phyloP scores from a whole-genome alignment of 2,329 filamentous ascomycete species.

The Fusarium nisikadoi region DNA sequence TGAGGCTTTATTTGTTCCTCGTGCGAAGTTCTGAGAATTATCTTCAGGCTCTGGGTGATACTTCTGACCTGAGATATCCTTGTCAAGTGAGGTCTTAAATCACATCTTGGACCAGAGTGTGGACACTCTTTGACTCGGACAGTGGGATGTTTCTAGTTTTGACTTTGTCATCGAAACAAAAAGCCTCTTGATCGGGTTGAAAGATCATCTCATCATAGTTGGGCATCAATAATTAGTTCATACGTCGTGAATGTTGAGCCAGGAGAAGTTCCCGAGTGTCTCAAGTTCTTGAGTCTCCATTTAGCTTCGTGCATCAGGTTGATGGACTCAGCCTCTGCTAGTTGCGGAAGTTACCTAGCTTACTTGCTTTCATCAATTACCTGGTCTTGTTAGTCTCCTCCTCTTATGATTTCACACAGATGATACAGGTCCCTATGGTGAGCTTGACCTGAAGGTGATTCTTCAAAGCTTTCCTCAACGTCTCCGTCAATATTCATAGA shows the following conservation, averaged over 20 bases:
- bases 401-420: too few species aligned
- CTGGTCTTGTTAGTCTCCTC: rapidly evolving
- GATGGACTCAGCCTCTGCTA: background rate
- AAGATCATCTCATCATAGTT: background rate
- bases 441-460: background rate
- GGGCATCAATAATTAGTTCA: background rate
- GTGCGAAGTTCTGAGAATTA: rapidly evolving
- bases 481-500: rapidly evolving
- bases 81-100: background rate
- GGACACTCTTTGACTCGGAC: background rate
- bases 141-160: background rate
- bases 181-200: background rate
- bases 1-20: background rate
- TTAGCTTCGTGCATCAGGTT: too few species aligned
- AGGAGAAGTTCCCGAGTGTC: background rate
- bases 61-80: background rate
- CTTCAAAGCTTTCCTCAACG: background rate
- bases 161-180: background rate
- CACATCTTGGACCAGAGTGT: background rate
- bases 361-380: rapidly evolving
- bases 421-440: rapidly evolving
- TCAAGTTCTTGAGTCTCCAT: background rate
- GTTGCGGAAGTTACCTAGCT: too few species aligned
- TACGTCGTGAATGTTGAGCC: background rate
- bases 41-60: too few species aligned